Percentiles rank a stretch among this genome's conserved stretches.
Evolutionary conservation across 768 basidiomycete genomes (phyloP).

Genomic region (Suillus fuscotomentosus): DNA sequence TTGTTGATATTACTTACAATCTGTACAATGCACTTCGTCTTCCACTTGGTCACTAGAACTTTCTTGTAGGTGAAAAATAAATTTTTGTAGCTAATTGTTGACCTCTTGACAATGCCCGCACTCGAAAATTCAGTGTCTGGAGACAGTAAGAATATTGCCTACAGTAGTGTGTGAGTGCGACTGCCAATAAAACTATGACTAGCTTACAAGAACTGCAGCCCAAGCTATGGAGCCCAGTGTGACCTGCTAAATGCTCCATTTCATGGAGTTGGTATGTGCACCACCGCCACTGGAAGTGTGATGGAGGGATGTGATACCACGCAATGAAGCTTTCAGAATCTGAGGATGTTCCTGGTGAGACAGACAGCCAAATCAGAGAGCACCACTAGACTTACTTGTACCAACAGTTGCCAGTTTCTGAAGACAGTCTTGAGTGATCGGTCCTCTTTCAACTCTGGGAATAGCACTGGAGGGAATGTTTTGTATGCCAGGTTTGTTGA

Average conservation of each 20-base stretch:
- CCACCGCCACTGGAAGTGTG: background rate
- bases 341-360: background rate
- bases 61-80: conserved; percentile 1
- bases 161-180: too few relatives aligned
- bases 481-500: background rate
- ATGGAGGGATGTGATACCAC: background rate
- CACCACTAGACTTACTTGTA: background rate
- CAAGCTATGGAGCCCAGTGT: conserved; percentile 1
- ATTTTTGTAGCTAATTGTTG: background rate
- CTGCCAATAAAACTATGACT: too few relatives aligned
- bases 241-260: background rate
- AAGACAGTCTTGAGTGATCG: background rate
- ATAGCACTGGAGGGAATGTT: background rate
- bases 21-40: background rate
- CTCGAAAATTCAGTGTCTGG: too few relatives aligned
- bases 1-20: background rate
- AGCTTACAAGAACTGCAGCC: background rate
- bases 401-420: background rate
- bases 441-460: background rate
- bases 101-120: too few relatives aligned
- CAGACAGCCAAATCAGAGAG: background rate
- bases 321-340: background rate
- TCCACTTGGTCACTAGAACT: conserved; percentile 1
- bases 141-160: too few relatives aligned
- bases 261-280: background rate